These are phyloP conservation scores for Scalesia atractyloides DNA, from an alignment of 129 eudicot genomes.

Conservation along the genomic window DNA sequence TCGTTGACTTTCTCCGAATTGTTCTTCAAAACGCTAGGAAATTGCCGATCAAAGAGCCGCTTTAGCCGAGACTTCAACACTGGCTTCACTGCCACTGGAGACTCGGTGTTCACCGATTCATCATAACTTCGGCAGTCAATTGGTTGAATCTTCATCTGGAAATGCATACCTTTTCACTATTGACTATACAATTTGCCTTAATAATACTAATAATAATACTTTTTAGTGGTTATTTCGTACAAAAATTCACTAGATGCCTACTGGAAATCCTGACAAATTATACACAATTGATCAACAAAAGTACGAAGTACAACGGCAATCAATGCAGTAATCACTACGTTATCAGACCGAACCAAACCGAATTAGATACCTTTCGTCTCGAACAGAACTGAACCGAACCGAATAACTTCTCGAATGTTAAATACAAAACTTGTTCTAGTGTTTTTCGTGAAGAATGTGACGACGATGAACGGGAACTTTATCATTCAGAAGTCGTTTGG, in stretches of 20 bases:
- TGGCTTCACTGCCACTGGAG: conserved; percentile 47
- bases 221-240: conserved; percentile 24
- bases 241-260: conserved; percentile 34
- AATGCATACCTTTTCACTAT: conserved; percentile 49
- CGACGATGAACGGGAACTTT: conserved; percentile 51
- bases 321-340: conserved; percentile 19
- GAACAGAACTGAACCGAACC: neutral
- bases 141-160: conserved; percentile 87
- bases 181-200: neutral
- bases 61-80: conserved; percentile 70
- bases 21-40: conserved; percentile 45
- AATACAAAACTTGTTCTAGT: conserved; percentile 27
- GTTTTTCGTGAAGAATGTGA: conserved; percentile 60
- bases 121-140: conserved; percentile 43
- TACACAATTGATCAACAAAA: conserved; percentile 23
- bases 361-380: conserved; percentile 25
- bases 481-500: conserved; percentile 16
- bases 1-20: conserved; percentile 52
- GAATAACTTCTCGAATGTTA: conserved; percentile 18
- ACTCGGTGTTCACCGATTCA: conserved; percentile 47
- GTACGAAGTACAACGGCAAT: conserved; percentile 15
- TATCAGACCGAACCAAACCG: conserved; percentile 24
- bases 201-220: no score
- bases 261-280: conserved; percentile 24
- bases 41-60: conserved; percentile 80